Evolutionary conservation across 192 early-diverging fungal genomes (phyloP).

Genomic region (Backusella australiensis): DNA sequence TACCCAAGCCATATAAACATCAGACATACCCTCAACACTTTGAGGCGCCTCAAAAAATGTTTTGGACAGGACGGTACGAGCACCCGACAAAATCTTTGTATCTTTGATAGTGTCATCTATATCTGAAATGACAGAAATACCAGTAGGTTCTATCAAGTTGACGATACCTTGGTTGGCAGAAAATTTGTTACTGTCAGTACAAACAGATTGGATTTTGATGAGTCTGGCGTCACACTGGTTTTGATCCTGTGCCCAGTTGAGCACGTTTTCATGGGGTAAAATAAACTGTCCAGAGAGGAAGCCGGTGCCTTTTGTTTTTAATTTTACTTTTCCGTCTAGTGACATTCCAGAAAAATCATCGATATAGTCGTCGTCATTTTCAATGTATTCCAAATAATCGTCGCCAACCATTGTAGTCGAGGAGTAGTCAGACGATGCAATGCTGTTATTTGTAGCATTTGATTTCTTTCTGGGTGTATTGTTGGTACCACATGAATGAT

Average conservation of each 20-base stretch:
- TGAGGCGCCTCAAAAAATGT: slow-evolving; percentile 59
- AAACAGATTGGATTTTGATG: neutral
- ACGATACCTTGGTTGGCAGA: neutral
- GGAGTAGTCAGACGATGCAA: neutral
- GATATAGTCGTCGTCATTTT: neutral
- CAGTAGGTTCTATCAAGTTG: neutral
- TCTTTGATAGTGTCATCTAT: slow-evolving; percentile 62
- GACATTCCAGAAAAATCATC: neutral
- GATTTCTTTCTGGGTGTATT: neutral
- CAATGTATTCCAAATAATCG: neutral
- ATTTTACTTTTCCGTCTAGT: neutral
- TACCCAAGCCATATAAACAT: slow-evolving; percentile 49
- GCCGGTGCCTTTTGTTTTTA: neutral
- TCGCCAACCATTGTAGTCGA: neutral
- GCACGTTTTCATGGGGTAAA: neutral
- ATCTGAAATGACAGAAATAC: neutral
- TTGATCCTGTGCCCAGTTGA: slow-evolving; percentile 13
- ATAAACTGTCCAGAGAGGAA: neutral
- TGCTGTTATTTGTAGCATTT: neutral
- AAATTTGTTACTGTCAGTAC: neutral
- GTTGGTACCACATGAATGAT: neutral
- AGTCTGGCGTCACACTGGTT: slow-evolving; percentile 12
- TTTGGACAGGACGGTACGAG: slow-evolving; percentile 56
- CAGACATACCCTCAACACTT: slow-evolving; percentile 45
- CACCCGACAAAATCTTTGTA: slow-evolving; percentile 68